Evolutionary conservation across 768 basidiomycete genomes (phyloP), one percentile per base, ranked within the genome.

Genomic region (Mrakia frigida): DNA sequence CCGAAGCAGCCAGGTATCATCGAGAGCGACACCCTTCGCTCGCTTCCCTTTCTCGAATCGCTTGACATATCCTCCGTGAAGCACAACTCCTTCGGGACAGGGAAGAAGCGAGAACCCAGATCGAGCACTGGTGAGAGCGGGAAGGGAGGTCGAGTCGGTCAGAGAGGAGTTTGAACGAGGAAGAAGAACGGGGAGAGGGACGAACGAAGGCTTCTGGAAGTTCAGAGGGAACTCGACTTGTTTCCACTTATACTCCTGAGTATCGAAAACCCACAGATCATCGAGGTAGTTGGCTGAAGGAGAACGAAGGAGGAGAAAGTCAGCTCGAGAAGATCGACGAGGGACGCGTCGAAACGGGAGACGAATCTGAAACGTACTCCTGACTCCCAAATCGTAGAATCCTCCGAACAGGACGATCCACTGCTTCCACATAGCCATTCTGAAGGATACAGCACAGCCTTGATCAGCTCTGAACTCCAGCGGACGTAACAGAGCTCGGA

Each of bases 31-130:
- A 0, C 94, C 94, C 18, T 92, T 84, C 0, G 91, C 90, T 1
- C 91, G 88, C 81, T 93, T 92, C 3, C 93, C 92, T 81, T 94
- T 94, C 31, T 84, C 81, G 80, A 94, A 95, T 83, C 93, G 91
- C 82, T 97, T 95, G 81, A 90, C 92, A 82, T 96, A 96, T 0
- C 94, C 94, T 89, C 92, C 94, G 79, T 93, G 89, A 6, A 97
- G 81, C 11, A 95, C 80, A 10, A 94, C 87, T 0, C 94, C 93
- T 23, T 95, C 93, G 0, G 88, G 79, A 1, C 87, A 88, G 1
- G 93, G 85, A 0, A 97, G 84, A 82, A 96, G 93, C 0, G 92
- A 94, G 82, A 94, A 94, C 0, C 92, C 93, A 72, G 79, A 80
- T 23, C 85, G 81, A 1, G 84, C 81, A 6, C 82, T 83, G 73